Conservation (phyloP, 441 rosid genomes). For the Adansonia gregorii region DNA sequence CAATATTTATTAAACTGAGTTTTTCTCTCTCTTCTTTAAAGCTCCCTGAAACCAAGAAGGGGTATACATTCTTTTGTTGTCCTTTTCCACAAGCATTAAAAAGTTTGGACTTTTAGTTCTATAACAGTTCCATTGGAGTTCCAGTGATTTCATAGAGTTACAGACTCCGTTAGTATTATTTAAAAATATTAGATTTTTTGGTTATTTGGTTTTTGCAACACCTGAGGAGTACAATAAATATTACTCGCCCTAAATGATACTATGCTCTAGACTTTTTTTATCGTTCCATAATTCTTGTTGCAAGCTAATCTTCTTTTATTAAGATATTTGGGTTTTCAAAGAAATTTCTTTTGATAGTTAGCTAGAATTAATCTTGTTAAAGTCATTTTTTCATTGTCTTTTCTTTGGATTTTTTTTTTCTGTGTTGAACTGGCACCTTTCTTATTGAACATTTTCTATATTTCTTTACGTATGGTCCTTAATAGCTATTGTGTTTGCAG, state of each 20-base stretch:
- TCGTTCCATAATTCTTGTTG: background rate
- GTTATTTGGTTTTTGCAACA: conserved; percentile 8
- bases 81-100: background rate
- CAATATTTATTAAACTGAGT: conserved; percentile 10
- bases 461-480: conserved; percentile 7
- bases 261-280: background rate
- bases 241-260: background rate
- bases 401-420: background rate
- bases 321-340: conserved; percentile 1
- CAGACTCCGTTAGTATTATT: background rate
- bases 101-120: background rate
- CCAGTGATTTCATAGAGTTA: background rate
- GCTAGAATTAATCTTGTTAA: background rate
- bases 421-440: background rate
- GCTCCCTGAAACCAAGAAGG: background rate
- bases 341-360: background rate
- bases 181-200: background rate
- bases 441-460: background rate
- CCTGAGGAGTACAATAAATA: conserved; percentile 17
- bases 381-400: background rate
- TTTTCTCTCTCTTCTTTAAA: background rate
- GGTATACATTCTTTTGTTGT: background rate
- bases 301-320: background rate
- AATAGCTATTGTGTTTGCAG: conserved; percentile 38
- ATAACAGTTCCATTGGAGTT: background rate